Evolutionary conservation across 2,329 filamentous ascomycete genomes (phyloP), one percentile per base, ranked within the genome.

Genomic region (Pseudocercospora vitis): DNA sequence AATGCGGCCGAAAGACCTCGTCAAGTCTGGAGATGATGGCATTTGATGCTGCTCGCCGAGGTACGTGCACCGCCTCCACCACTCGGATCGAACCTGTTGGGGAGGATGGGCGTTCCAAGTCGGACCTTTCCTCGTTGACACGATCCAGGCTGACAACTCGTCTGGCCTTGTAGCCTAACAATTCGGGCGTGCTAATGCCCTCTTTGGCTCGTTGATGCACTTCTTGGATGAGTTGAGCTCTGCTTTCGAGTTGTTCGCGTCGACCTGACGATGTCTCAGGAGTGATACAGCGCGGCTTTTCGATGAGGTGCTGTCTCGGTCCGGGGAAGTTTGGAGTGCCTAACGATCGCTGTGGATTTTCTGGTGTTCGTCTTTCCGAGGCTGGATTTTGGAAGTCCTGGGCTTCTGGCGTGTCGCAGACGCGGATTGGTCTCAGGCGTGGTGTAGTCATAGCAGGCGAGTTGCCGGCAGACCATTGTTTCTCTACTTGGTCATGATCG

Each of bases 231-330:
- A 44, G 48, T 24, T 33, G 33, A 8, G 53, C 46, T n/a, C 53
- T 37, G 28, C 50, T 45, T 3, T 49, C 53, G 21, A 55, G 53
- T 32, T 55, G 48, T 16, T 55, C 48, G 29, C 50, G 50, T 4
- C 53, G 53, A 33, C 53, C 50, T 12, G 47, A 37, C 11, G 53
- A 44, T 26, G 53, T 51, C 14, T 55, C 48, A 12, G 53, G 48
- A 11, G 48, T 55, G 16, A 31, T 21, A n/a, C 53, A 42, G 11
- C 53, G 42, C 24, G 42, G 8, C 19, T 31, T 55, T 6, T 48
- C 42, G 4, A 28, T 18, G 12, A 50, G 26, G 5, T 50, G 40
- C 6, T 50, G 48, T 11, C 32, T 33, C 8, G 32, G 52, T 8
- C 39, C 40, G 4, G 47, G 40, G 33, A 50, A 44, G 19, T 52